phyloP scores from a whole-genome alignment of 306 rosid genomes.

The Prunus kanzakura region DNA sequence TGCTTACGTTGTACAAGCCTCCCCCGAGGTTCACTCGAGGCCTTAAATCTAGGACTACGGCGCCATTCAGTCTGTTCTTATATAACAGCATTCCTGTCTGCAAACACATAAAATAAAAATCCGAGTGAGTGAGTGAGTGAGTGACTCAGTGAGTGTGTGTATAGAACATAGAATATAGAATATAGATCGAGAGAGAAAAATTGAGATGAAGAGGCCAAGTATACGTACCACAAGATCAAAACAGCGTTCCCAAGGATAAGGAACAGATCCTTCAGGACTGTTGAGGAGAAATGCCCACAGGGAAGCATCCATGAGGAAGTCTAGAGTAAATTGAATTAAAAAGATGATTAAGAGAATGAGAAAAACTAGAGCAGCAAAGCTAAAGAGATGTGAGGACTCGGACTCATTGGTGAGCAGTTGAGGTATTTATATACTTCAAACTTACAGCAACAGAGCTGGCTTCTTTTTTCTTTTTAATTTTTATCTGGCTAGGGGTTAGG shows the following conservation, averaged over 20 bases:
- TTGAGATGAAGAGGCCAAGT: background rate
- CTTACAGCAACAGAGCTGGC: background rate
- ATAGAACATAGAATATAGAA: background rate
- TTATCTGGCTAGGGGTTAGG: background rate
- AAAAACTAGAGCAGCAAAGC: too few species aligned
- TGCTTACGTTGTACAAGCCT: background rate
- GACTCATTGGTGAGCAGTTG: background rate
- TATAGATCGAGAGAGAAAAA: background rate
- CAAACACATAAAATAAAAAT: background rate
- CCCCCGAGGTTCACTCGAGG: slow-evolving; percentile 11
- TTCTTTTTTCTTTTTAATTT: background rate
- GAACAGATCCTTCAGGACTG: slow-evolving; percentile 6
- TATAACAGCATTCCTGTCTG: slow-evolving; percentile 1
- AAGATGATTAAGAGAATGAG: background rate
- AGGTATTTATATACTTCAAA: background rate
- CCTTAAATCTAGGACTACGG: background rate
- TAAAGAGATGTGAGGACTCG: background rate
- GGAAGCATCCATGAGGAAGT: background rate
- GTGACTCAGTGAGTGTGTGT: background rate
- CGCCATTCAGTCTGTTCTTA: background rate
- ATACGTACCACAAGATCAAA: background rate
- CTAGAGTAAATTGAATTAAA: too few species aligned
- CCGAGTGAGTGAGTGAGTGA: background rate
- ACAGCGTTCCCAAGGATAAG: slow-evolving; percentile 21
- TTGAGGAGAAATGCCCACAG: slow-evolving; percentile 2